These are phyloP conservation scores for Tuber borchii DNA, from an alignment of 495 filamentous ascomycete genomes.

Conservation along the genomic window DNA sequence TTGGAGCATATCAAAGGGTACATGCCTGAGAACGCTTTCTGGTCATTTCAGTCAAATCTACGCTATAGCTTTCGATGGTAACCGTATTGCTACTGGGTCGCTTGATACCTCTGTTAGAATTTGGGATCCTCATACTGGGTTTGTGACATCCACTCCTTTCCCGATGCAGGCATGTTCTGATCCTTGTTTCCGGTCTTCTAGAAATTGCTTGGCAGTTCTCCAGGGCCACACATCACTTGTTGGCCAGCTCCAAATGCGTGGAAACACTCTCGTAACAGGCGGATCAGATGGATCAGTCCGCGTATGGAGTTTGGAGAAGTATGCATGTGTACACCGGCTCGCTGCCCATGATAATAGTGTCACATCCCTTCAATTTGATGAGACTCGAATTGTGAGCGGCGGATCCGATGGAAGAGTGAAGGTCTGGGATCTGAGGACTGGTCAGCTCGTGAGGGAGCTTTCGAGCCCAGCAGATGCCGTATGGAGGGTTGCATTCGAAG, in stretches of 20 bases:
- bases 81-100: slow-evolving; percentile 89
- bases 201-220: slow-evolving; percentile 79
- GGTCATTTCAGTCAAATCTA: slow-evolving; percentile 99
- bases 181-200: slow-evolving; percentile 35
- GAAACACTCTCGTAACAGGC: slow-evolving; percentile 88
- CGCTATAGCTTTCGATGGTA: slow-evolving; percentile 92
- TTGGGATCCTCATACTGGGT: slow-evolving; percentile 91
- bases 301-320: slow-evolving; percentile 86
- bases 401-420: slow-evolving; percentile 95
- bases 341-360: slow-evolving; percentile 99
- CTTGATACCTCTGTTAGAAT: slow-evolving; percentile 94
- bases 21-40: slow-evolving; percentile 79
- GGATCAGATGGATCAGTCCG: slow-evolving; percentile 92
- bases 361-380: slow-evolving; percentile 93
- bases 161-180: neutral
- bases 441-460: slow-evolving; percentile 82
- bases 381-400: slow-evolving; percentile 85
- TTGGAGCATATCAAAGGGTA: slow-evolving; percentile 92
- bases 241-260: slow-evolving; percentile 93
- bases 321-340: slow-evolving; percentile 82
- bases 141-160: slow-evolving; percentile 41
- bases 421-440: slow-evolving; percentile 90
- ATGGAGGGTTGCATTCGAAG: slow-evolving; percentile 96
- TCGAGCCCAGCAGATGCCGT: slow-evolving; percentile 86
- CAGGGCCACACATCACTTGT: slow-evolving; percentile 96